These are phyloP conservation scores for Castanea sativa DNA, from an alignment of 306 rosid species.

Conservation along the genomic window DNA sequence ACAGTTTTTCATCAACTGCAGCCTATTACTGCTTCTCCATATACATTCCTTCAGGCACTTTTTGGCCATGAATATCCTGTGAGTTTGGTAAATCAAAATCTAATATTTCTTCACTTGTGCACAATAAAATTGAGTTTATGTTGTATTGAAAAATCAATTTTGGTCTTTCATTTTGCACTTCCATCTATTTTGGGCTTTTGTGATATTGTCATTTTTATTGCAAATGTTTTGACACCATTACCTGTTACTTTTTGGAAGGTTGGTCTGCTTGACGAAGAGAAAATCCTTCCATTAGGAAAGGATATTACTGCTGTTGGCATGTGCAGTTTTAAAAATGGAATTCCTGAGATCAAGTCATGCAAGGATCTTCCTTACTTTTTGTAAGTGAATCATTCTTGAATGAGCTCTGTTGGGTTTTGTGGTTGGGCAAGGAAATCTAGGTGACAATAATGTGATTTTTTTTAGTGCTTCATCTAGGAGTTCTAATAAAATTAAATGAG, in stretches of 20 bases:
- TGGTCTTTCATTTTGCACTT: constrained; percentile 2
- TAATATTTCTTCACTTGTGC: neutral
- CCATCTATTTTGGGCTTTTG: constrained; percentile 10
- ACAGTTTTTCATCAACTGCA: constrained; percentile 78
- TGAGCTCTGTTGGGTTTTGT: neutral
- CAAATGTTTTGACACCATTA: neutral
- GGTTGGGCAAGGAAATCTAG: neutral
- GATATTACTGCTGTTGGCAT: constrained; percentile 79
- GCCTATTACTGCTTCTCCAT: constrained; percentile 61
- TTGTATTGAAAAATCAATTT: neutral
- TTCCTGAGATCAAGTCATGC: constrained; percentile 78
- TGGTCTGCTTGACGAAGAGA: constrained; percentile 86
- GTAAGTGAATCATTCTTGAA: constrained; percentile 42
- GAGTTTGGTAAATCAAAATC: constrained; percentile 35
- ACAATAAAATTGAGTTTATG: neutral
- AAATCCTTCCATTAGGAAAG: constrained; percentile 84
- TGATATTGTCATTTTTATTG: neutral
- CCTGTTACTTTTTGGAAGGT: constrained; percentile 50
- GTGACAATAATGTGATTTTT: neutral
- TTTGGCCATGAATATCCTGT: constrained; percentile 81
- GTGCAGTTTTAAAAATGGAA: constrained; percentile 56
- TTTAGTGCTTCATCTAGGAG: neutral
- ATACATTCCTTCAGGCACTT: constrained; percentile 75
- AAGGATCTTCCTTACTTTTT: constrained; percentile 77
- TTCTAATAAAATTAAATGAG: neutral